Conservation (phyloP, 169 alveolate genomes). For the Cyclospora cayetanensis region DNA sequence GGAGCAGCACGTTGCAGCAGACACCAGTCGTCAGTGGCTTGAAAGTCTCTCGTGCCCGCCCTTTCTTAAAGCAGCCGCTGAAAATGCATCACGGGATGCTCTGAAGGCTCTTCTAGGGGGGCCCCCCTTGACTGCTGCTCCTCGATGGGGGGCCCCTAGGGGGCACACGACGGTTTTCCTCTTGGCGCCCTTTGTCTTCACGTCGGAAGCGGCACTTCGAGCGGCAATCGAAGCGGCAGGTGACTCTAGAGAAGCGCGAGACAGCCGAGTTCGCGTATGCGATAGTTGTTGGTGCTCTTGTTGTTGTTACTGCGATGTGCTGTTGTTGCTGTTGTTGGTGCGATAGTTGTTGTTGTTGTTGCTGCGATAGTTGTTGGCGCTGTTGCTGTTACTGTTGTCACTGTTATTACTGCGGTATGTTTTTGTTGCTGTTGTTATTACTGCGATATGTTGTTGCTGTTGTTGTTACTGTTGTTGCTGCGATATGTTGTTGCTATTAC, state of each 20-base stretch:
- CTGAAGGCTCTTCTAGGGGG: not conserved
- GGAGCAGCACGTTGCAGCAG: not conserved
- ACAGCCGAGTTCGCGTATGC: not conserved
- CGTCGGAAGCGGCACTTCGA: constrained; percentile 3
- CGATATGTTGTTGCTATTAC: not conserved
- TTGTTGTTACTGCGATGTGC: constrained; percentile 6
- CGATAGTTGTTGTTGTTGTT: not conserved
- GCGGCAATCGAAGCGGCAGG: constrained; percentile 17
- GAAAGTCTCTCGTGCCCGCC: not conserved
- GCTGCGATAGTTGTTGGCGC: not conserved
- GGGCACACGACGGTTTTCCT: not conserved
- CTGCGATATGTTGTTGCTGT: no score
- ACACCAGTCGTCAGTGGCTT: not conserved
- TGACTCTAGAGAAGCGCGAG: not conserved
- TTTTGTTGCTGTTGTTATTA: not conserved
- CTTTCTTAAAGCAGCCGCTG: not conserved
- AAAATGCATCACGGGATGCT: not conserved
- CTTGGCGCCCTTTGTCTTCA: not conserved
- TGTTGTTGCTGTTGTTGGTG: constrained; percentile 1
- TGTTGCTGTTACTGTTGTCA: not conserved
- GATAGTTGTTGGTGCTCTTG: not conserved
- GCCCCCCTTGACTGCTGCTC: not conserved
- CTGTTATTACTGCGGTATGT: not conserved
- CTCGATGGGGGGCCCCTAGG: not conserved
- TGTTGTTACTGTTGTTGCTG: no score